These are phyloP conservation scores for Prototheca wickerhamii DNA, from an alignment of 163 green algal genomes.

Conservation along the genomic window DNA sequence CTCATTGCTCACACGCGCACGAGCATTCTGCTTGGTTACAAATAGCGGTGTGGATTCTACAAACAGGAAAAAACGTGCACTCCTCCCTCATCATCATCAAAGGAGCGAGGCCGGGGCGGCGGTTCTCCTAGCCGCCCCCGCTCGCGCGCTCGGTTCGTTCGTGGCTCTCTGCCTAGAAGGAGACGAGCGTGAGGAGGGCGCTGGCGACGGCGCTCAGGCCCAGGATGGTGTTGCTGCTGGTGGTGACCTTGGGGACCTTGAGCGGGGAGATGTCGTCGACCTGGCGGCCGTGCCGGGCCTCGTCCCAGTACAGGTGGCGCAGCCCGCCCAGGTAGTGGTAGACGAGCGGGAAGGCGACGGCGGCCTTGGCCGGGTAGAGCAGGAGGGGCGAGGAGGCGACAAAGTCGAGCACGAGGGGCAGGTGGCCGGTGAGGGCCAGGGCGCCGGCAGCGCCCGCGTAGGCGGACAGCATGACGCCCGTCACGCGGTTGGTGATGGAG, in stretches of 20 bases:
- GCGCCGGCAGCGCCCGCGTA: background rate
- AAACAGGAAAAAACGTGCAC: too few relatives aligned
- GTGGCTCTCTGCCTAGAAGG: conserved; percentile 1
- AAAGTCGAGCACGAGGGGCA: conserved; percentile 42
- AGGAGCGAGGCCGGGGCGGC: too few relatives aligned
- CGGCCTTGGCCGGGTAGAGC: conserved; percentile 66
- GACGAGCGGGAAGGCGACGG: conserved; percentile 65
- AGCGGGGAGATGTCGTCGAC: conserved; percentile 65
- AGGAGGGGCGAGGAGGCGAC: conserved; percentile 57
- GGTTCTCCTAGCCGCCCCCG: background rate
- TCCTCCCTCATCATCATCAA: too few relatives aligned
- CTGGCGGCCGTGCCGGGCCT: conserved; percentile 61
- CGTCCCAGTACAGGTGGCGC: conserved; percentile 84
- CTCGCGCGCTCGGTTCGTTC: too few relatives aligned
- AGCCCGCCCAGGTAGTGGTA: conserved; percentile 83
- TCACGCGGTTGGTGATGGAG: conserved; percentile 81
- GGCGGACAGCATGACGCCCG: conserved; percentile 51
- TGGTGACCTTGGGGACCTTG: conserved; percentile 61
- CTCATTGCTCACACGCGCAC: too few relatives aligned
- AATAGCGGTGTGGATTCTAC: too few relatives aligned
- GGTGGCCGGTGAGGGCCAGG: conserved; percentile 63
- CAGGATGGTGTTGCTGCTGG: conserved; percentile 54
- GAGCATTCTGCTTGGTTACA: too few relatives aligned
- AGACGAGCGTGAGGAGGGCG: conserved; percentile 22
- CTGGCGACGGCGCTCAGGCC: conserved; percentile 35